Evolutionary conservation across 2,329 filamentous ascomycete species (phyloP).

Genomic region (Colletotrichum lini): DNA sequence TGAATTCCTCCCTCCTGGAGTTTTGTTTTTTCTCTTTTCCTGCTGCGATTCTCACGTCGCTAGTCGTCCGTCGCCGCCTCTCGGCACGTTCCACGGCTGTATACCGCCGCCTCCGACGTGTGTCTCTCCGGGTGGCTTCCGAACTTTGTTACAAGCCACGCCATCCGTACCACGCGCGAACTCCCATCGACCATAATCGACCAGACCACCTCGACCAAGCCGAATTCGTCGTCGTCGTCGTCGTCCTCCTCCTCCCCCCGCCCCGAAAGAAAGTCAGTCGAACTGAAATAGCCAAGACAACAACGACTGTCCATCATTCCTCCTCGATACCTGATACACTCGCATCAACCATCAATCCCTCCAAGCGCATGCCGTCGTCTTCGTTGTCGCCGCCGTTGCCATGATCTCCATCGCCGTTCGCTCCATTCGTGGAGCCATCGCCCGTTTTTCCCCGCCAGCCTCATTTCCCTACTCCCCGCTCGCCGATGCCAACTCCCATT

Average conservation of each 20-base stretch:
- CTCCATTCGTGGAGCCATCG: slow-evolving; percentile 41
- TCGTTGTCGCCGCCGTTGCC: neutral
- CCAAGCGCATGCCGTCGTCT: slow-evolving; percentile 22
- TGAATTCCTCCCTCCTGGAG: neutral
- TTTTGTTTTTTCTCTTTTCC: neutral
- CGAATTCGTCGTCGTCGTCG: too few relatives aligned
- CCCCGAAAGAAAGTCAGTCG: neutral
- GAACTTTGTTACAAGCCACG: slow-evolving; percentile 16
- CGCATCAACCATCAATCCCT: neutral
- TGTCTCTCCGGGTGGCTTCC: slow-evolving; percentile 22
- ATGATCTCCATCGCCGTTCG: slow-evolving; percentile 42
- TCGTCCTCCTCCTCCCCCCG: too few relatives aligned
- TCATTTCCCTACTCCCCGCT: slow-evolving; percentile 31
- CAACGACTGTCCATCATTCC: neutral
- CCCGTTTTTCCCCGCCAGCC: slow-evolving; percentile 30
- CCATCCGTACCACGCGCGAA: neutral
- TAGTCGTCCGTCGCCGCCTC: neutral
- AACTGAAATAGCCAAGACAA: neutral
- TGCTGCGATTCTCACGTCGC: neutral
- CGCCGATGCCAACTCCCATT: slow-evolving; percentile 18
- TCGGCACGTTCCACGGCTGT: slow-evolving; percentile 2
- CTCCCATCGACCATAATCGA: too few relatives aligned
- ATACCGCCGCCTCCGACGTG: neutral
- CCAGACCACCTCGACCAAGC: neutral
- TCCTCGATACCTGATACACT: too few relatives aligned